Conservation (phyloP, 192 early-diverging fungal species). For the Dimargaris verticillata region DNA sequence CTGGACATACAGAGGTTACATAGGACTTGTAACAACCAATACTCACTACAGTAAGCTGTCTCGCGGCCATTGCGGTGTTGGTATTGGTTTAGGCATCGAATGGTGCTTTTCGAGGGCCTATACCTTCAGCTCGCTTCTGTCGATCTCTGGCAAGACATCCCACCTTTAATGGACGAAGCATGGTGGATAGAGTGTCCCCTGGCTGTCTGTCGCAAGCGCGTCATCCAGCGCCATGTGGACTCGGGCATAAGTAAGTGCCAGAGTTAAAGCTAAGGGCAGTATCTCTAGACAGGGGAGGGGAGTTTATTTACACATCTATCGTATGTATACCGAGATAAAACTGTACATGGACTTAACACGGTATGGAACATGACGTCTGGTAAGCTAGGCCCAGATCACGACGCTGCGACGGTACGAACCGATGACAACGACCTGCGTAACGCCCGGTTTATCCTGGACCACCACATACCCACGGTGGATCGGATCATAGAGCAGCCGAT, state of each 20-base stretch:
- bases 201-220: background rate
- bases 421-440: background rate
- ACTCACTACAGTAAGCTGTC: too few species aligned
- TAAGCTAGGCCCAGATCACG: background rate
- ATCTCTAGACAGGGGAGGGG: too few species aligned
- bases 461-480: background rate
- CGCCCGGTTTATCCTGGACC: background rate
- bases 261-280: too few species aligned
- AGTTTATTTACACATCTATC: too few species aligned
- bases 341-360: too few species aligned
- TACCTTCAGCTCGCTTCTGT: background rate
- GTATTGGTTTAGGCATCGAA: background rate
- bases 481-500: too few species aligned
- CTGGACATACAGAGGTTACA: too few species aligned
- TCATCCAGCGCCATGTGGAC: background rate
- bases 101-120: background rate
- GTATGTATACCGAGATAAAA: too few species aligned
- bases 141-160: background rate
- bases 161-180: background rate
- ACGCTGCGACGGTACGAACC: background rate
- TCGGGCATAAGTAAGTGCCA: conserved; percentile 2
- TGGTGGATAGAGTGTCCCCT: conserved; percentile 3
- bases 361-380: too few species aligned
- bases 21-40: too few species aligned
- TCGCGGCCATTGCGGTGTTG: too few species aligned